These are phyloP conservation scores for Verbena officinalis DNA, from an alignment of 257 asterid species.

Conservation along the genomic window DNA sequence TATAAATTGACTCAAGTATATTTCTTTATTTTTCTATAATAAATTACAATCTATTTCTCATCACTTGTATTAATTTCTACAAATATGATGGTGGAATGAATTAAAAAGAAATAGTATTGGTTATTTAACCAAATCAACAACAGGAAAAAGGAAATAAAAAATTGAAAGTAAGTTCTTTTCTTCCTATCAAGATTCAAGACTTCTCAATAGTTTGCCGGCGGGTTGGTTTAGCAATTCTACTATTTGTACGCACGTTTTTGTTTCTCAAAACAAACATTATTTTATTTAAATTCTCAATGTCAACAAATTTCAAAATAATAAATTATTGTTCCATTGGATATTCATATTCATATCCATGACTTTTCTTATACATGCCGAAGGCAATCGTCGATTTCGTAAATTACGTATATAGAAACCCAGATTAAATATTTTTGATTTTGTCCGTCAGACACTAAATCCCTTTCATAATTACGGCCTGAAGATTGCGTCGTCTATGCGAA, in stretches of 20 bases:
- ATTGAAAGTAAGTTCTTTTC: too few species aligned
- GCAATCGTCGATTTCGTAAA: conserved; percentile 28
- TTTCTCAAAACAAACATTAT: conserved; percentile 28
- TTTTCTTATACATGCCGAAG: conserved; percentile 22
- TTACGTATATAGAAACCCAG: conserved; percentile 27
- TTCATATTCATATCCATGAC: conserved; percentile 45
- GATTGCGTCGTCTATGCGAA: conserved; percentile 34
- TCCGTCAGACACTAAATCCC: conserved; percentile 38
- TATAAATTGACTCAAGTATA: too few species aligned
- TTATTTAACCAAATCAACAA: too few species aligned
- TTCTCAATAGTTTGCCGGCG: too few species aligned
- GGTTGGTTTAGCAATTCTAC: conserved; percentile 39
- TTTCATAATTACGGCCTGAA: conserved; percentile 30
- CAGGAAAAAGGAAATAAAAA: too few species aligned
- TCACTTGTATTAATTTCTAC: too few species aligned
- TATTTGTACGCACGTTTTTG: conserved; percentile 57
- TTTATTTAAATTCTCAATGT: conserved; percentile 17
- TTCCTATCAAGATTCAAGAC: too few species aligned
- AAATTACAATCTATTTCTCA: too few species aligned
- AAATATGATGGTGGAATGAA: too few species aligned
- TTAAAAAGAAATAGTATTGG: too few species aligned
- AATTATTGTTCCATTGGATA: conserved; percentile 27
- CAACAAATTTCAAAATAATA: conserved; percentile 17
- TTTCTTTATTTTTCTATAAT: too few species aligned
- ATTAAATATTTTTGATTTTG: conserved; percentile 24